Percentiles rank a stretch among this genome's conserved stretches.
Conservation (phyloP, 495 filamentous ascomycete genomes). For the Massariosphaeria phaeospora region DNA sequence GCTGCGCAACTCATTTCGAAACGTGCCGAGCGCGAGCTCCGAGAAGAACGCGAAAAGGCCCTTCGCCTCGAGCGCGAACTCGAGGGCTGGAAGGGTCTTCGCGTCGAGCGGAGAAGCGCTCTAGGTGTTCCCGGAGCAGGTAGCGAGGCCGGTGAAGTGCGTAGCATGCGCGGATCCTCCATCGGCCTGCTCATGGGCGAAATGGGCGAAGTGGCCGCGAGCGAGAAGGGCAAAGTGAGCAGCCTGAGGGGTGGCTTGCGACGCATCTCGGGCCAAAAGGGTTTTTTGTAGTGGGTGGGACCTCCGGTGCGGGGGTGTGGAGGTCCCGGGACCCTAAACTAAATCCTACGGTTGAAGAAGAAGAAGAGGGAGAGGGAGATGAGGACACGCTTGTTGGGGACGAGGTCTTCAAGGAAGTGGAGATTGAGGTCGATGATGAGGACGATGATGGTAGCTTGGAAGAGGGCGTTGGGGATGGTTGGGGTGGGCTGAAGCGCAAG, state of each 20-base stretch:
- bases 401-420: constrained; percentile 9
- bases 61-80: constrained; percentile 82
- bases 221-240: constrained; percentile 27
- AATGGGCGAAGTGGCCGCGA: constrained; percentile 24
- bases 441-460: constrained; percentile 3
- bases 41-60: constrained; percentile 81
- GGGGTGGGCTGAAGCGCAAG: constrained; percentile 12
- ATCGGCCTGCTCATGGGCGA: constrained; percentile 35
- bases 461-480: constrained; percentile 5
- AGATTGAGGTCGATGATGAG: constrained; percentile 11
- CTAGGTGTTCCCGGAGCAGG: constrained; percentile 32
- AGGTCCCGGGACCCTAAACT: constrained; percentile 15
- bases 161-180: constrained; percentile 41
- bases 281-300: constrained; percentile 41
- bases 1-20: constrained; percentile 72
- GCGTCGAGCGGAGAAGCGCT: constrained; percentile 51
- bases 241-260: constrained; percentile 35
- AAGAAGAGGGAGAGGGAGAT: constrained; percentile 6
- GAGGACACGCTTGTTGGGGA: constrained; percentile 24
- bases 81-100: constrained; percentile 73
- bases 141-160: constrained; percentile 36
- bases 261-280: constrained; percentile 37
- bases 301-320: constrained; percentile 11
- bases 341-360: constrained; percentile 19
- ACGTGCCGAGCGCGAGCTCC: constrained; percentile 80